phyloP scores from a whole-genome alignment of 148 eudicot genomes.

The Silene uniflora region DNA sequence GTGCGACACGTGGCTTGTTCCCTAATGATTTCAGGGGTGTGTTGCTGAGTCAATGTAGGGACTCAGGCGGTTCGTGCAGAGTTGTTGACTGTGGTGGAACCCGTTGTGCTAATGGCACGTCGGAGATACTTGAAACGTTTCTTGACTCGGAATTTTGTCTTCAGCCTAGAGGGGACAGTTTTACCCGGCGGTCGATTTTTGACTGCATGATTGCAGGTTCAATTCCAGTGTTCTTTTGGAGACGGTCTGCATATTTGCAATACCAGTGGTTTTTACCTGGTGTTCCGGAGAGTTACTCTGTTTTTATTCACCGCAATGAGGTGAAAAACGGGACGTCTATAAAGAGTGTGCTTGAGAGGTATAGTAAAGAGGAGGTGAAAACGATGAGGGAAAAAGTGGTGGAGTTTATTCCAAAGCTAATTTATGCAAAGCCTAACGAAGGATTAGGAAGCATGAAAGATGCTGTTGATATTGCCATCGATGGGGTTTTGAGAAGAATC shows the following conservation, averaged over 20 bases:
- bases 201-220: conserved; percentile 97
- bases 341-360: conserved; percentile 42
- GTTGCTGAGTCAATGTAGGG: conserved; percentile 54
- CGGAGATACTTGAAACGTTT: conserved; percentile 58
- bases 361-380: conserved; percentile 44
- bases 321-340: conserved; percentile 66
- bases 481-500: conserved; percentile 58
- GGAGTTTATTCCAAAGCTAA: conserved; percentile 59
- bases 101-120: conserved; percentile 54
- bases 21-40: conserved; percentile 62
- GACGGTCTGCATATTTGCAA: conserved; percentile 70
- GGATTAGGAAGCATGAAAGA: conserved; percentile 57
- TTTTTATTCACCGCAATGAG: conserved; percentile 66
- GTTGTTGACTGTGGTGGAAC: conserved; percentile 63
- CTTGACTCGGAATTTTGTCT: conserved; percentile 74
- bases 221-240: conserved; percentile 92
- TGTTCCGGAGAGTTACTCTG: conserved; percentile 83
- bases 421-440: conserved; percentile 51
- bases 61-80: conserved; percentile 47
- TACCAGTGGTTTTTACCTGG: conserved; percentile 82
- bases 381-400: conserved; percentile 80
- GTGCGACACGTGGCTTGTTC: conserved; percentile 69
- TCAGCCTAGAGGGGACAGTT: conserved; percentile 92
- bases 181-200: conserved; percentile 76
- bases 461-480: conserved; percentile 77